Evolutionary conservation across 257 asterid genomes (phyloP).

Genomic region (Solanum ossicruentum): DNA sequence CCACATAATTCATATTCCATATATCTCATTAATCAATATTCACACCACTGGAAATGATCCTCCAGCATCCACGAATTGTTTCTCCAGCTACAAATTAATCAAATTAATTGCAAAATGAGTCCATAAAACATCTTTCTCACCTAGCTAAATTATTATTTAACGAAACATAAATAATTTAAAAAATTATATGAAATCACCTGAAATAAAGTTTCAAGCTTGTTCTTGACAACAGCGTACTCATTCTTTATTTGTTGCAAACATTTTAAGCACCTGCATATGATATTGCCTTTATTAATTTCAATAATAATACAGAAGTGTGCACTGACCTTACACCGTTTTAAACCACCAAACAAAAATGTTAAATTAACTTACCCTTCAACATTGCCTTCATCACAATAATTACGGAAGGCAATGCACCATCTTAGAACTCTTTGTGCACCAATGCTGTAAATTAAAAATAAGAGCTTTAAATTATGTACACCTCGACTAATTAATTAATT

Average conservation of each 20-base stretch:
- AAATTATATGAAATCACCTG: constrained; percentile 23
- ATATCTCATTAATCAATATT: not conserved
- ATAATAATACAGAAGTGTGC: not conserved
- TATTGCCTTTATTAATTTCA: not conserved
- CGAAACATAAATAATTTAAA: not conserved
- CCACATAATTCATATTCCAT: not conserved
- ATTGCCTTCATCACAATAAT: constrained; percentile 54
- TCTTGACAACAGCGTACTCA: constrained; percentile 56
- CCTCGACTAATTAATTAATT: not conserved
- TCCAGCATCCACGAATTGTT: constrained; percentile 25
- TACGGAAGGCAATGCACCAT: constrained; percentile 34
- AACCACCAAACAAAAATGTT: not conserved
- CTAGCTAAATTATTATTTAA: not conserved
- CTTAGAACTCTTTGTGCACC: constrained; percentile 27
- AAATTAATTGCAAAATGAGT: not conserved
- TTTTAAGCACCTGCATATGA: constrained; percentile 46
- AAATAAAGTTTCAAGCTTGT: constrained; percentile 61
- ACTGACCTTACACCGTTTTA: not conserved
- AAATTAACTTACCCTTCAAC: constrained; percentile 46
- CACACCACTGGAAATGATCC: constrained; percentile 20
- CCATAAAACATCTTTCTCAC: not conserved
- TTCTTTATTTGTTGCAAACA: constrained; percentile 53
- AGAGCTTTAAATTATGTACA: not conserved
- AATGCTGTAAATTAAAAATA: constrained; percentile 6
- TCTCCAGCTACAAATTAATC: constrained; percentile 19